Evolutionary conservation across 169 alveolate genomes (phyloP), one percentile per base, ranked within the genome.

Genomic region (Plasmodium blacklocki): DNA sequence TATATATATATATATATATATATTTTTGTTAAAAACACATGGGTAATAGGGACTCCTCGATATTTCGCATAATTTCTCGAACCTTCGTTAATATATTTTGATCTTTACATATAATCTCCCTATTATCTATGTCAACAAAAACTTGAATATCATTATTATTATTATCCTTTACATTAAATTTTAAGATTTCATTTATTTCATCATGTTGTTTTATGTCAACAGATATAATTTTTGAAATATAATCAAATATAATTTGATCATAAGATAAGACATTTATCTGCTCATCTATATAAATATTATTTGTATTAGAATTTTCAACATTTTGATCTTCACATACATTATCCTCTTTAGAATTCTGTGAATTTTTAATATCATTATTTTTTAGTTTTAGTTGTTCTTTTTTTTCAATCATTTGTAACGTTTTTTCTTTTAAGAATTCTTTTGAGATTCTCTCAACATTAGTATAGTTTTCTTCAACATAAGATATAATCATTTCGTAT

Each of bases 61-160:
- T 68, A 54, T 80, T 80, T 80, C 80, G 15, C 39, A 80, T 19
- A 80, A 80, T 80, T 58, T 80, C 90, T 62, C 56, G 67, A 68
- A 80, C 45, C 58, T 80, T 80, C 29, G 45, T 29, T 72, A 80
- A 80, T 52, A 80, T 70, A 11, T n/a, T 43, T 54, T 67, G 54
- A 21, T 66, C 78, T 43, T 80, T 62, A 62, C 90, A 68, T 19
- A 80, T 80, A n/a, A 80, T 63, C 26, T 80, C 90, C 43, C 90
- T 52, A 15, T 80, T 80, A 47, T 70, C 90, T 21, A 80, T 80
- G 58, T 80, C 90, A 60, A 80, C 90, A 71, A 67, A 80, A 39
- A 80, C 90, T 11, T 66, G 47, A 14, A 80, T 85, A 26, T 43
- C 56, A 18, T 80, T 66, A 66, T 80, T 80, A 49, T 12, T 18